Evolutionary conservation across 495 filamentous ascomycete species (phyloP).

Genomic region (Daldinia caldariorum): DNA sequence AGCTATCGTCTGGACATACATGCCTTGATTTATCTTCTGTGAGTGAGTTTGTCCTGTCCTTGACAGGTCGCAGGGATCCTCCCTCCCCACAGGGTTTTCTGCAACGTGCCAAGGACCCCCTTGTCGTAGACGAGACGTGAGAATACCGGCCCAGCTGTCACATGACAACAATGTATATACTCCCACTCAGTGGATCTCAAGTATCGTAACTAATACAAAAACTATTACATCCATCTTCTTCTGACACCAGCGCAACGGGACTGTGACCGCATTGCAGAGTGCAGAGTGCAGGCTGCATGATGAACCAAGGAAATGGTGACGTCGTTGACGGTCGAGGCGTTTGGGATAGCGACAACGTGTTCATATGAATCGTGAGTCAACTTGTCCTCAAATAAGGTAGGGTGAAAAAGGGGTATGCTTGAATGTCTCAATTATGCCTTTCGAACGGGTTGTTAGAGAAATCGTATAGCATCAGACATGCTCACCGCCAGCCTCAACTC

Average conservation of each 20-base stretch:
- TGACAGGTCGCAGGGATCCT: conserved; percentile 6
- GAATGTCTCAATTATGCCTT: conserved; percentile 18
- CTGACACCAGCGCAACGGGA: conserved; percentile 20
- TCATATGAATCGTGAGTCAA: neutral
- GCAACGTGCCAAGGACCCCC: conserved; percentile 37
- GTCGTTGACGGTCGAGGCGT: conserved; percentile 14
- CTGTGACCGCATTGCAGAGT: conserved; percentile 19
- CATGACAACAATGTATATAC: too few relatives aligned
- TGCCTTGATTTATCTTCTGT: conserved; percentile 24
- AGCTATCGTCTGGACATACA: conserved; percentile 35
- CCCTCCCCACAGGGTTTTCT: conserved; percentile 29
- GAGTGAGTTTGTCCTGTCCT: conserved; percentile 12
- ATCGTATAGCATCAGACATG: neutral
- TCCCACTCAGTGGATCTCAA: too few relatives aligned
- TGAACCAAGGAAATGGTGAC: conserved; percentile 13
- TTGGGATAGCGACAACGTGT: conserved; percentile 18
- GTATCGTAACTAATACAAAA: too few relatives aligned
- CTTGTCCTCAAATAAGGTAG: neutral
- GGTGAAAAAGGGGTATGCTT: neutral
- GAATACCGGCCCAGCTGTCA: conserved; percentile 18
- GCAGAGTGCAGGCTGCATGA: conserved; percentile 28
- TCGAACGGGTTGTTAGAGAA: neutral
- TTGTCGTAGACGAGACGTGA: conserved; percentile 17
- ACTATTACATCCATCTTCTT: too few relatives aligned
- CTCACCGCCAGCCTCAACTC: neutral